These are phyloP conservation scores for Penicillium corylophilum DNA, from an alignment of 2,329 filamentous ascomycete species.

Conservation along the genomic window DNA sequence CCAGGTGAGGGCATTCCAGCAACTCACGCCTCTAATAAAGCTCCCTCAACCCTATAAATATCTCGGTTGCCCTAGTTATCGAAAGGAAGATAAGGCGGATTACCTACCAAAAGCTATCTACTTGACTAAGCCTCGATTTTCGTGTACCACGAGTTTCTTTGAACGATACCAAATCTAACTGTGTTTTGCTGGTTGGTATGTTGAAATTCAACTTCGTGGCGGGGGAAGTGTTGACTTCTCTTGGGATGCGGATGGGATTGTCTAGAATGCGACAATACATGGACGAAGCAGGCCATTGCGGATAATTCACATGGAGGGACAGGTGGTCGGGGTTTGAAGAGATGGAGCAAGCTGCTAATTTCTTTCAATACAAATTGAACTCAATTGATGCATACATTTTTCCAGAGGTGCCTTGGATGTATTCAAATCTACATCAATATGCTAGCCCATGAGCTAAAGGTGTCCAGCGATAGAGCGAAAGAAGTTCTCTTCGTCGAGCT, in stretches of 20 bases:
- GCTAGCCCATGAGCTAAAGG: conserved; percentile 13
- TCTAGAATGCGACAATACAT: background rate
- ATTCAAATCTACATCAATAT: conserved; percentile 1
- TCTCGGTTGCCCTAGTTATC: no score
- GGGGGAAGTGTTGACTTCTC: conserved; percentile 12
- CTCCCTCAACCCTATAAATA: no score
- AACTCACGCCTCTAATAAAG: no score
- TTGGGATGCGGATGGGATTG: conserved; percentile 11
- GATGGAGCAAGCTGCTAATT: background rate
- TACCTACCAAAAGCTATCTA: no score
- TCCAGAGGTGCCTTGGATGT: background rate
- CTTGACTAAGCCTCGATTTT: no score
- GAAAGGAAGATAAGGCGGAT: no score
- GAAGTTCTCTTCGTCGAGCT: conserved; percentile 48
- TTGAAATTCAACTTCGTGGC: conserved; percentile 7
- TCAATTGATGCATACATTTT: background rate
- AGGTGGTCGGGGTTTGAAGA: background rate
- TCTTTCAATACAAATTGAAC: background rate
- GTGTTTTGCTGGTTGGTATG: no score
- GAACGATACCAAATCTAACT: no score
- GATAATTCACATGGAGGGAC: background rate
- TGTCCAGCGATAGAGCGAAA: conserved; percentile 57
- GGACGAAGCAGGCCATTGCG: background rate
- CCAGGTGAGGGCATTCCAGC: no score
- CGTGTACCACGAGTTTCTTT: no score